Percentiles rank a stretch among this genome's conserved stretches.
phyloP scores from a whole-genome alignment of 768 basidiomycete genomes.

The Paxillus rubicundulus region DNA sequence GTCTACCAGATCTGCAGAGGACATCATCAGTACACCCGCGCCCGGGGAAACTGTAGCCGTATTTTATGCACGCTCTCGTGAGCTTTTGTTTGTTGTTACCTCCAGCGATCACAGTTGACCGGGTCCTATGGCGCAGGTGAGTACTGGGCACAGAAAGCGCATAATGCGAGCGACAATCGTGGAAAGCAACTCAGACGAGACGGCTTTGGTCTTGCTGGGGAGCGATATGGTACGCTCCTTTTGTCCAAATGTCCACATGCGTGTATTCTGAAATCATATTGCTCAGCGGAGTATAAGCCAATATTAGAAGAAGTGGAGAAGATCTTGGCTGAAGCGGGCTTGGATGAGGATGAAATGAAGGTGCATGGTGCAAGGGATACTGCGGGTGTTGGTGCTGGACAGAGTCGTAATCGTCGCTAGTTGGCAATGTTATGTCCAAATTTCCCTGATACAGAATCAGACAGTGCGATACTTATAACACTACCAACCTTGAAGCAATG shows the following conservation, averaged over 20 bases:
- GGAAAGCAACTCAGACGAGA: conserved; percentile 79
- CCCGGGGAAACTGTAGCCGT: conserved; percentile 81
- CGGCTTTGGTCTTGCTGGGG: conserved; percentile 74
- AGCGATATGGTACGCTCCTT: conserved; percentile 64
- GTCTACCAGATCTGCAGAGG: conserved; percentile 58
- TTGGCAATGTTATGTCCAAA: too few relatives aligned
- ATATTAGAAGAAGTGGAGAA: conserved; percentile 78
- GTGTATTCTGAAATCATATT: not conserved
- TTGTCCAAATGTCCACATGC: not conserved
- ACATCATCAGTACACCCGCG: conserved; percentile 72
- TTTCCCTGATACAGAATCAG: too few relatives aligned
- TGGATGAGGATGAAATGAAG: conserved; percentile 81
- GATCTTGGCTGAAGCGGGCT: conserved; percentile 78
- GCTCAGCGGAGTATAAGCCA: conserved; percentile 74
- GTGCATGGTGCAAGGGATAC: conserved; percentile 47
- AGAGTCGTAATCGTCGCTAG: conserved; percentile 52
- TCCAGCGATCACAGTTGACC: not conserved
- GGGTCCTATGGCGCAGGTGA: conserved; percentile 46
- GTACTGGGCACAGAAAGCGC: conserved; percentile 78
- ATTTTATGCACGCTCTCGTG: conserved; percentile 82
- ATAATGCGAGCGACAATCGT: conserved; percentile 53
- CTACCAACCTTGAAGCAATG: too few relatives aligned
- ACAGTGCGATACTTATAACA: too few relatives aligned
- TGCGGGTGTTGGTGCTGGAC: conserved; percentile 36
- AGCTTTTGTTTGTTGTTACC: conserved; percentile 22